Base-by-base conservation (phyloP, 345 rosid genomes). In the Corchorus olitorius region DNA sequence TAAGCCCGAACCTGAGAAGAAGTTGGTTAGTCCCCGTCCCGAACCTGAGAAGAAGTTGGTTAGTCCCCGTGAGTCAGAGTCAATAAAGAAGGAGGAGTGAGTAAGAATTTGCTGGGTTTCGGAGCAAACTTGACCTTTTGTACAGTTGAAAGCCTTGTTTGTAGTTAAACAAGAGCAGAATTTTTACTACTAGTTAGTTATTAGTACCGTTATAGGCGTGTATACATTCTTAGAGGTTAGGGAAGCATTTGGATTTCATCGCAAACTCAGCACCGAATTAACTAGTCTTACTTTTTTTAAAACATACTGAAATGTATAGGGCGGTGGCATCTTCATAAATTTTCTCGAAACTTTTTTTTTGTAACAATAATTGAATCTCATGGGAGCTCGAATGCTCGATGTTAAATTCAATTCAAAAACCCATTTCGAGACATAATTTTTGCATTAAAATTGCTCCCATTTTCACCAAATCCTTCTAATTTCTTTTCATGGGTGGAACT, bases 1-100 rank as follows among this genome's bases (percentile, higher is more conserved):
- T 27, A 92, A 92, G 80, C 88, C 81, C 4, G 97, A 88, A 56
- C 87, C 76, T 84, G 87, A 34, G 73, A 34, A 70, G 74, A 70
- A 49, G 22, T 54, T 33, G 27, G 48, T 45, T 45, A 45, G 45
- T 41, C 45, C 45, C 7, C 7, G 74, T 53, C 88, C 81, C 4
- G 97, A 88, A 56, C 87, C 76, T 84, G 87, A 34, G 73, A 34
- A 70, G 74, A 70, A 49, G 22, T 54, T 33, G 27, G 48, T 45
- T 45, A 45, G 75, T 12, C 75, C 64, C 9, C 46, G 27, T 10
- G 73, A 52, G 17, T 52, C 73, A 9, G 73, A 70, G 10, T 33
- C 60, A 2, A 52, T 33, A 70, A 52, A 70, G 39, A 46, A 17
- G 59, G 59, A 50, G 27, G 41, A 46, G 17, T 43, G 59, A 50